Evolutionary conservation across 768 basidiomycete species (phyloP).

Genomic region (Steccherinum ochraceum): DNA sequence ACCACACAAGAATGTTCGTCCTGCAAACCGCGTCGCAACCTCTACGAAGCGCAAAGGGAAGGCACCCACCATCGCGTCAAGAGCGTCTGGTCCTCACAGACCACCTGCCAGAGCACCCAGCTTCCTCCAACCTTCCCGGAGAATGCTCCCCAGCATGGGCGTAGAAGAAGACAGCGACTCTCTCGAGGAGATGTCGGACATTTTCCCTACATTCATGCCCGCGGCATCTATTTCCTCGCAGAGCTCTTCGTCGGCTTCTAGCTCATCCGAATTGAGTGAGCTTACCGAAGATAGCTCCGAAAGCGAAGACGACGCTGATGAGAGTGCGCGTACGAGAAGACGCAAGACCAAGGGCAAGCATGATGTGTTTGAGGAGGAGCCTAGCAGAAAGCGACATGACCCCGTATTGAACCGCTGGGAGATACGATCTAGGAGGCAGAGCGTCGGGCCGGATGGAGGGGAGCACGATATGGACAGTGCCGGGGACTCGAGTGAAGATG

Average conservation of each 20-base stretch:
- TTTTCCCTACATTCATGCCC: conserved; percentile 28
- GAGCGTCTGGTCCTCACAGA: neutral
- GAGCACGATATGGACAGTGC: conserved; percentile 49
- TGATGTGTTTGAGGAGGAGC: conserved; percentile 43
- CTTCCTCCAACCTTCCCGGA: conserved; percentile 12
- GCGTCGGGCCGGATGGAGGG: conserved; percentile 57
- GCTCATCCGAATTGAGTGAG: conserved; percentile 13
- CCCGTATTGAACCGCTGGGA: conserved; percentile 48
- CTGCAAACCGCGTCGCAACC: neutral
- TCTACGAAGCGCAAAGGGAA: neutral
- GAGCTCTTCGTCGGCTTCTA: conserved; percentile 21
- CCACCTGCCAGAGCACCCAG: neutral
- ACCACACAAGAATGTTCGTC: neutral
- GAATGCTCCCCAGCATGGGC: conserved; percentile 9
- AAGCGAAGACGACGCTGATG: neutral
- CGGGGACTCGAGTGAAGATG: conserved; percentile 26
- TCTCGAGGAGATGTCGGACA: conserved; percentile 16
- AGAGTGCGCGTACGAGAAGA: neutral
- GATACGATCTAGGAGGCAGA: conserved; percentile 62
- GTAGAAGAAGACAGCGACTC: conserved; percentile 13
- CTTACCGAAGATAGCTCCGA: conserved; percentile 11
- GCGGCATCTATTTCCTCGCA: conserved; percentile 23
- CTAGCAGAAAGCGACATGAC: conserved; percentile 11
- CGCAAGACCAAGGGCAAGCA: neutral
- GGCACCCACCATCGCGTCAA: conserved; percentile 10